phyloP scores from a whole-genome alignment of 2,329 filamentous ascomycete genomes.

The Lecanicillium sp. region DNA sequence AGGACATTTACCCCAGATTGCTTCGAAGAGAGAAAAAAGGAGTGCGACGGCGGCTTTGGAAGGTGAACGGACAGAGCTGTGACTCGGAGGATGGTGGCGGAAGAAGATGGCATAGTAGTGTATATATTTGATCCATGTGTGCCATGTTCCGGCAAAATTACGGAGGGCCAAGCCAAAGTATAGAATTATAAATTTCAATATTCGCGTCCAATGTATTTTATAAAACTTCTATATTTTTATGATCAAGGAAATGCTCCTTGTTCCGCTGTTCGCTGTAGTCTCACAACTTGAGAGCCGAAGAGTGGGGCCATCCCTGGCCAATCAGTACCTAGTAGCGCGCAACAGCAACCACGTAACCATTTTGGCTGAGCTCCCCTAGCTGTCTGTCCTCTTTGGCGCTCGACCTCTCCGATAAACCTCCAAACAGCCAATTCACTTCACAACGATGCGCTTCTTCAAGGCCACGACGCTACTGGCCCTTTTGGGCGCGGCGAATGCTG shows the following conservation, averaged over 20 bases:
- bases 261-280: conserved; percentile 4
- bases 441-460: conserved; percentile 29
- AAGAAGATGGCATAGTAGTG: too few relatives aligned
- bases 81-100: conserved; percentile 6
- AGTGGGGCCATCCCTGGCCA: conserved; percentile 9
- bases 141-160: too few relatives aligned
- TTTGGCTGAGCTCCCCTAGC: conserved; percentile 18
- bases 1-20: conserved; percentile 23
- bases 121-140: too few relatives aligned
- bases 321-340: conserved; percentile 9
- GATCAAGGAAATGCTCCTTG: too few relatives aligned
- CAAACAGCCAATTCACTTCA: conserved; percentile 13
- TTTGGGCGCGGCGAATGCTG: conserved; percentile 41
- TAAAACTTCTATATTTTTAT: too few relatives aligned
- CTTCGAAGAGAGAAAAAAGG: conserved; percentile 16
- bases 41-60: conserved; percentile 15
- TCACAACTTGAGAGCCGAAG: not conserved
- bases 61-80: conserved; percentile 26
- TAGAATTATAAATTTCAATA: too few relatives aligned
- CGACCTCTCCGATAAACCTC: conserved; percentile 12
- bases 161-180: too few relatives aligned
- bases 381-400: conserved; percentile 19
- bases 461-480: conserved; percentile 35
- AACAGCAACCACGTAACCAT: conserved; percentile 17
- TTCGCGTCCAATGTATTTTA: too few relatives aligned